Percentiles rank a stretch among this genome's conserved stretches.
phyloP scores from a whole-genome alignment of 768 basidiomycete genomes.

The Termitomyces sp. region DNA sequence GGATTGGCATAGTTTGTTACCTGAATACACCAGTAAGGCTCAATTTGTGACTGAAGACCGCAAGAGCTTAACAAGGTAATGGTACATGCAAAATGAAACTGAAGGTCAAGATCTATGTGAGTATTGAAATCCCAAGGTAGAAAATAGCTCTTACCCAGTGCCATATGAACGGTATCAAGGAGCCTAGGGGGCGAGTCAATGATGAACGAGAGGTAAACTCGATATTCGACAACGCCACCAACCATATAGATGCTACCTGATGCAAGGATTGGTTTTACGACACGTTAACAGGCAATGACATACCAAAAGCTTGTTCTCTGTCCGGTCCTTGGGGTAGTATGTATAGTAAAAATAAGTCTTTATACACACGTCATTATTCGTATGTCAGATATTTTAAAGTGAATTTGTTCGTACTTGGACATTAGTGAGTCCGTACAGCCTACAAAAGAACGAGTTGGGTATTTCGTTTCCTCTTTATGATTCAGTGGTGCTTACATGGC shows the following conservation, averaged over 20 bases:
- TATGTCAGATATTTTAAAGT: background rate
- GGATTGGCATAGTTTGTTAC: conserved; percentile 33
- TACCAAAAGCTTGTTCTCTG: conserved; percentile 22
- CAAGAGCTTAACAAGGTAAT: conserved; percentile 24
- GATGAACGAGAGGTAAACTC: background rate
- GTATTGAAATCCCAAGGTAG: background rate
- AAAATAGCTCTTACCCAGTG: conserved; percentile 18
- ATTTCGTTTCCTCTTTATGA: background rate
- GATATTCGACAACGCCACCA: background rate
- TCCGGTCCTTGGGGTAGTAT: conserved; percentile 26
- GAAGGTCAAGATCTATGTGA: background rate
- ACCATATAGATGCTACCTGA: conserved; percentile 28
- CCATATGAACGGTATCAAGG: conserved; percentile 27
- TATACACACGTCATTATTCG: background rate
- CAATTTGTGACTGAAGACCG: background rate
- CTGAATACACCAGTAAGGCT: conserved; percentile 11
- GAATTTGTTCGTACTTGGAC: conserved; percentile 20
- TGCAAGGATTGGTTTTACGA: background rate
- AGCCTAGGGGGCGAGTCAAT: conserved; percentile 13
- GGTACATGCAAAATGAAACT: conserved; percentile 31
- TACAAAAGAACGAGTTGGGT: conserved; percentile 8
- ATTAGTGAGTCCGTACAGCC: conserved; percentile 32
- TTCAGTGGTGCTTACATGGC: conserved; percentile 21
- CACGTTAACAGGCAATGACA: background rate
- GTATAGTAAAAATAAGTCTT: conserved; percentile 31